A percentile compares a stretch with the other conserved stretches of the same genome.
Conservation (phyloP, 306 rosid genomes). For the Trifolium fragiferum region DNA sequence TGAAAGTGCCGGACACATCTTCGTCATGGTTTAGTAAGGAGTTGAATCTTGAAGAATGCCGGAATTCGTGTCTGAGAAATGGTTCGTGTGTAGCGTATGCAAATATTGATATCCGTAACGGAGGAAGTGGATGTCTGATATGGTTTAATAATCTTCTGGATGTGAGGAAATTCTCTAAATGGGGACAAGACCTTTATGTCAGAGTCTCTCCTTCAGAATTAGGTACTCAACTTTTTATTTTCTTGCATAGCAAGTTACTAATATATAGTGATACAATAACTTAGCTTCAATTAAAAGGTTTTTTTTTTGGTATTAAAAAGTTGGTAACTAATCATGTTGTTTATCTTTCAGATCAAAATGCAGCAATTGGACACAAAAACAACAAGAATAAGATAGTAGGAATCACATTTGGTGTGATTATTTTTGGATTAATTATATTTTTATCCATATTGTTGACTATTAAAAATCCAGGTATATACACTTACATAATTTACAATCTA, state of each 20-base stretch:
- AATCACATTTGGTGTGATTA: conserved; percentile 1
- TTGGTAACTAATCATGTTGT: background rate
- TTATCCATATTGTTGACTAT: background rate
- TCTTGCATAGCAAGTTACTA: background rate
- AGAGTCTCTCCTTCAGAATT: background rate
- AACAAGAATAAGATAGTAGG: background rate
- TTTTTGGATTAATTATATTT: conserved; percentile 13
- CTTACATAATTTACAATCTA: background rate
- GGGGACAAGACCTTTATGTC: conserved; percentile 12
- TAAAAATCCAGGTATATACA: conserved; percentile 23
- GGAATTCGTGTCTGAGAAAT: background rate
- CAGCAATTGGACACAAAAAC: background rate
- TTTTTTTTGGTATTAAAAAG: background rate
- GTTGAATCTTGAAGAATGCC: background rate
- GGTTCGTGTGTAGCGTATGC: background rate
- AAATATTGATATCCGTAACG: background rate
- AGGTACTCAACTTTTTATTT: background rate
- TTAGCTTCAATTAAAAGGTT: too few relatives aligned
- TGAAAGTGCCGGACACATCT: background rate
- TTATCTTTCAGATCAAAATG: conserved; percentile 5
- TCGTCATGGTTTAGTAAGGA: background rate
- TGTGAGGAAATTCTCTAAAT: background rate
- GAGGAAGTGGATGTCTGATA: conserved; percentile 6
- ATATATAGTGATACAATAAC: background rate
- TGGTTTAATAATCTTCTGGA: background rate